Percentiles rank a stretch among this genome's conserved stretches.
These are phyloP conservation scores for Parathielavia appendiculata DNA, from an alignment of 495 filamentous ascomycete species.

Conservation along the genomic window DNA sequence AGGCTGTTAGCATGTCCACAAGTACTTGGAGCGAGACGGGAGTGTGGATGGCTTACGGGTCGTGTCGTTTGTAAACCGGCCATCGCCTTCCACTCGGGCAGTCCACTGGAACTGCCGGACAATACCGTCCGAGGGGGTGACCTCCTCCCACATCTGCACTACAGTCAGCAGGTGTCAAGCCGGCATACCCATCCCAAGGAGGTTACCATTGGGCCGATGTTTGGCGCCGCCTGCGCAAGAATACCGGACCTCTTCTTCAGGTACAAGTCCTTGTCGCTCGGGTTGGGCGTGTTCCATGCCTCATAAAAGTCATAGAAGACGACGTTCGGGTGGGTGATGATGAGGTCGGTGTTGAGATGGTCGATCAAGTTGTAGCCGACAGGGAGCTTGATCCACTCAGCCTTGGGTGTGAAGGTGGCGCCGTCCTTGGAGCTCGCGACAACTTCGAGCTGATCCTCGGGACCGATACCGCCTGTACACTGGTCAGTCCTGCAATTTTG, in stretches of 20 bases:
- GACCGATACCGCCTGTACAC: slow-evolving; percentile 54
- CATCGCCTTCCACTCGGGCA: slow-evolving; percentile 53
- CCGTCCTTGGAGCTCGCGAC: slow-evolving; percentile 50
- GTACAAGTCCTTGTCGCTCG: slow-evolving; percentile 34
- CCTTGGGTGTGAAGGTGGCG: slow-evolving; percentile 41
- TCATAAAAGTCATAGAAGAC: slow-evolving; percentile 62
- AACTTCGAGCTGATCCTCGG: slow-evolving; percentile 53
- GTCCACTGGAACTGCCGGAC: slow-evolving; percentile 62
- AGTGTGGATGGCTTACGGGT: slow-evolving; percentile 29
- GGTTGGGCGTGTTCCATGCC: slow-evolving; percentile 46
- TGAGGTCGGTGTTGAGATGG: slow-evolving; percentile 64
- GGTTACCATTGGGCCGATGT: slow-evolving; percentile 54
- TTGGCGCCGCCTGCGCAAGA: slow-evolving; percentile 63
- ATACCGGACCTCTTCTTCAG: slow-evolving; percentile 52
- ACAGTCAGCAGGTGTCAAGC: slow-evolving; percentile 13
- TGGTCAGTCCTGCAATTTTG: slow-evolving; percentile 7
- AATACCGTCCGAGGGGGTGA: slow-evolving; percentile 56
- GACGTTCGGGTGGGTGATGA: slow-evolving; percentile 57
- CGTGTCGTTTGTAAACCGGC: slow-evolving; percentile 30
- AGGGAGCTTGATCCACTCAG: slow-evolving; percentile 65
- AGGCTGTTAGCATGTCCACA: slow-evolving; percentile 3
- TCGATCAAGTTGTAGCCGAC: slow-evolving; percentile 70
- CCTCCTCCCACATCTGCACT: slow-evolving; percentile 48
- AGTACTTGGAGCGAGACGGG: too few relatives aligned
- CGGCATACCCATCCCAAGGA: neutral